Percentiles rank a stretch among this genome's conserved stretches.
Evolutionary conservation across 1,139 yeast species (phyloP).

Genomic region (Kodamaea fungicola): DNA sequence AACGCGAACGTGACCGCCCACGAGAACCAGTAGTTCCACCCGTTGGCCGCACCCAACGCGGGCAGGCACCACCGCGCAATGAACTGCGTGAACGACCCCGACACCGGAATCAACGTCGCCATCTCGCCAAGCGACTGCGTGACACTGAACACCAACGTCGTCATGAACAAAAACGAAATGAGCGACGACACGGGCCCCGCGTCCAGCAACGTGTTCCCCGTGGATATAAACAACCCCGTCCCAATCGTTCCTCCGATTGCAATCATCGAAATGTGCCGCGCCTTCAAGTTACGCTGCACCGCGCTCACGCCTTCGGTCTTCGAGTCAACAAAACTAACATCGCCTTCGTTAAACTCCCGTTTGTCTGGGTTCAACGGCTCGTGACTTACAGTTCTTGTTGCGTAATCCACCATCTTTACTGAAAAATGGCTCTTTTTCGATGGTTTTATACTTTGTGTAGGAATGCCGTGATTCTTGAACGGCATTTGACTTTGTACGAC

Average conservation of each 20-base stretch:
- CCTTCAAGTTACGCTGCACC: constrained; percentile 40
- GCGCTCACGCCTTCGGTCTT: constrained; percentile 15
- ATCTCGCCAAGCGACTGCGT: constrained; percentile 73
- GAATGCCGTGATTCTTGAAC: too few species aligned
- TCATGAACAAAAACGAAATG: constrained; percentile 64
- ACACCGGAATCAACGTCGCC: constrained; percentile 69
- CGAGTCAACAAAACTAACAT: background rate
- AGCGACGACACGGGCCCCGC: constrained; percentile 77
- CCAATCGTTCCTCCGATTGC: constrained; percentile 57
- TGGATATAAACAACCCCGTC: constrained; percentile 59
- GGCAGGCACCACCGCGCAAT: constrained; percentile 63
- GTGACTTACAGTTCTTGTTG: background rate
- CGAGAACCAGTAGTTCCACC: constrained; percentile 83
- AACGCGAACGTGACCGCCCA: constrained; percentile 85
- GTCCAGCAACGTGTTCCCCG: constrained; percentile 47
- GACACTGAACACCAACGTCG: constrained; percentile 59
- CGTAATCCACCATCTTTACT: too few species aligned
- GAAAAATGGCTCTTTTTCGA: too few species aligned
- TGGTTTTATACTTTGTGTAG: too few species aligned
- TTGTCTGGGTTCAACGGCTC: background rate
- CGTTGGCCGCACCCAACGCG: constrained; percentile 75
- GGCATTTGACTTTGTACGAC: too few species aligned
- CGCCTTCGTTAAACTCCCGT: background rate
- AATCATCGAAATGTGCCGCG: constrained; percentile 35
- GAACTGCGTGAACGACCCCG: constrained; percentile 59